phyloP scores from a whole-genome alignment of 108 stramenopile genomes.

The Seminavis robusta region DNA sequence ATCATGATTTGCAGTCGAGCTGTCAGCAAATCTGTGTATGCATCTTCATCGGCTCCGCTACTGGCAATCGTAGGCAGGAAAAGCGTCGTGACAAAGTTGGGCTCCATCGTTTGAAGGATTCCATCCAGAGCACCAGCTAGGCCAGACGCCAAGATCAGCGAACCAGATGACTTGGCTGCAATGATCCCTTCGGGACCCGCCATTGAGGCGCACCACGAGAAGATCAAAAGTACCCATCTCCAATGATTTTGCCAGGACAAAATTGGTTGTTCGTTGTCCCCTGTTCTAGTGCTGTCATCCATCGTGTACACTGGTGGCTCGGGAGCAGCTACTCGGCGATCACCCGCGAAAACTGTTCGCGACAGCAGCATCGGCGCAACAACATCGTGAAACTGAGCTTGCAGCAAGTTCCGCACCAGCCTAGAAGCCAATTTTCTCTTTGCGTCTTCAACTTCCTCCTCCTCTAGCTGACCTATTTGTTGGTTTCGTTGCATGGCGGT shows the following conservation, averaged over 20 bases:
- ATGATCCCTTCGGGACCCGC: conserved; percentile 65
- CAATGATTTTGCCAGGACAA: conserved; percentile 76
- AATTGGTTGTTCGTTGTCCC: too few species aligned
- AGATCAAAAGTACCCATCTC: conserved; percentile 60
- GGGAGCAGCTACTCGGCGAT: conserved; percentile 11
- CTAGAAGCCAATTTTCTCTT: conserved; percentile 58
- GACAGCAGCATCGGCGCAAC: conserved; percentile 78
- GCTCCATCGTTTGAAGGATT: conserved; percentile 7
- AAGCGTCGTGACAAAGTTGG: conserved; percentile 9
- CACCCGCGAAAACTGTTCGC: conserved; percentile 63
- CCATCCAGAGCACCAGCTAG: conserved; percentile 66
- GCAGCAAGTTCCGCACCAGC: conserved; percentile 67
- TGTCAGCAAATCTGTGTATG: conserved; percentile 58
- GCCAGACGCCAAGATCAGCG: conserved; percentile 60
- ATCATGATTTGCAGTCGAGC: conserved; percentile 68
- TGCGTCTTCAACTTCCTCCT: conserved; percentile 23
- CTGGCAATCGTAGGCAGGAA: conserved; percentile 49
- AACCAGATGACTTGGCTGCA: conserved; percentile 54
- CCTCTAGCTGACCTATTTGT: neutral
- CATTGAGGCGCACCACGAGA: conserved; percentile 74
- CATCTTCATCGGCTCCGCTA: conserved; percentile 28
- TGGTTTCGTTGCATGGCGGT: neutral
- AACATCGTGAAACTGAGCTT: conserved; percentile 75
- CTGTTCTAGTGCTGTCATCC: neutral
- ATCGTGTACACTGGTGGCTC: neutral